These are phyloP conservation scores for Claviceps digitariae DNA, from an alignment of 2,329 filamentous ascomycete species.

Conservation along the genomic window DNA sequence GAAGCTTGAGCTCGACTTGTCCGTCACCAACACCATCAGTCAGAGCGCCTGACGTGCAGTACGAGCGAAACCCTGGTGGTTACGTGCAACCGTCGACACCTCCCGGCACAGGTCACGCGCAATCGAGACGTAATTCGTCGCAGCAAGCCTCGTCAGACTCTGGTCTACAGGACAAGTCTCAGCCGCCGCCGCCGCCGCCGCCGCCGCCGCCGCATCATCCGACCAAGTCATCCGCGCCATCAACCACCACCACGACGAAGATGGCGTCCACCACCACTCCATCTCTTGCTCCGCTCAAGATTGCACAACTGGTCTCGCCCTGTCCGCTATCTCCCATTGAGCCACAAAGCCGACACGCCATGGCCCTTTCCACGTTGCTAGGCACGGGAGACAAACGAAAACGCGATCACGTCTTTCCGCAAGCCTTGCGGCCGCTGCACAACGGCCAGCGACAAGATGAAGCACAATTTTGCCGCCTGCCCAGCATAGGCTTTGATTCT, in stretches of 20 bases:
- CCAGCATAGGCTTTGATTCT: slow-evolving; percentile 15
- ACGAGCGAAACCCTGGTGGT: slow-evolving; percentile 24
- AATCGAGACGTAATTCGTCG: slow-evolving; percentile 16
- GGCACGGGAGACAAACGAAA: slow-evolving; percentile 25
- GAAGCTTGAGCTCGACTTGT: slow-evolving; percentile 16
- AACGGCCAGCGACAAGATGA: slow-evolving; percentile 26
- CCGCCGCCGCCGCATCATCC: neutral
- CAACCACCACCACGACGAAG: slow-evolving; percentile 8
- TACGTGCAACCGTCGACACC: slow-evolving; percentile 26
- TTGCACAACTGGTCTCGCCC: slow-evolving; percentile 21
- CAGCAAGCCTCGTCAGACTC: neutral
- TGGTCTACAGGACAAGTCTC: neutral
- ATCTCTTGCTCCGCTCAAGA: slow-evolving; percentile 24
- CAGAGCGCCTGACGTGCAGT: slow-evolving; percentile 17
- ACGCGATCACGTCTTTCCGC: slow-evolving; percentile 21
- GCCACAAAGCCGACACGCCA: slow-evolving; percentile 15
- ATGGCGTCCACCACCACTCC: slow-evolving; percentile 7
- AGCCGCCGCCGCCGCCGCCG: neutral
- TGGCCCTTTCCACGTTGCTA: slow-evolving; percentile 10
- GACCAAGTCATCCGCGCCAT: neutral
- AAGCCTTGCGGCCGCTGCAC: slow-evolving; percentile 19
- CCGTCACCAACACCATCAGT: slow-evolving; percentile 17
- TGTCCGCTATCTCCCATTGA: slow-evolving; percentile 19
- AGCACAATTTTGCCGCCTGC: slow-evolving; percentile 14
- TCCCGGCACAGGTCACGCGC: slow-evolving; percentile 15